phyloP scores from a whole-genome alignment of 2,329 filamentous ascomycete genomes.

The Cercospora zeina region DNA sequence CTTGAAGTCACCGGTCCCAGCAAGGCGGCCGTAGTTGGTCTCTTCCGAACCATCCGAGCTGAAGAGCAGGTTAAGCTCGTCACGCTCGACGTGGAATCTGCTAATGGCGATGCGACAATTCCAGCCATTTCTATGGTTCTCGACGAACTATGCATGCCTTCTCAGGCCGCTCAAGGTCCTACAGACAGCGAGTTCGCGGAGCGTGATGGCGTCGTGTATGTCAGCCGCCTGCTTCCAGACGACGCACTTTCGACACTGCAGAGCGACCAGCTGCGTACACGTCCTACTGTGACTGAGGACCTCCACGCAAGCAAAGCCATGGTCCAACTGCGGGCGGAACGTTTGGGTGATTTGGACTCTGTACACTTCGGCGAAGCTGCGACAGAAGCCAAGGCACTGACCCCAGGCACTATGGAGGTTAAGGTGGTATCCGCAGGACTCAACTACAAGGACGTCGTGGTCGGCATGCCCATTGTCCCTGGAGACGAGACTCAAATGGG shows the following conservation, averaged over 20 bases:
- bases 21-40: not conserved
- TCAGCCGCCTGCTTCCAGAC: not conserved
- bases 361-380: not conserved
- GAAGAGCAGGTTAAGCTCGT: not conserved
- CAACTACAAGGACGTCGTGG: constrained; percentile 26
- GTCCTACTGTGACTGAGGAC: not conserved
- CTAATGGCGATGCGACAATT: not conserved
- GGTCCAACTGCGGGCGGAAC: not conserved
- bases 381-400: not conserved
- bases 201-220: not conserved
- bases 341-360: not conserved
- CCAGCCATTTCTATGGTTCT: not conserved
- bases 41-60: not conserved
- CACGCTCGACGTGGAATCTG: not conserved
- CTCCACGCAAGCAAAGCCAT: not conserved
- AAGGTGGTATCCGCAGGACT: constrained; percentile 21
- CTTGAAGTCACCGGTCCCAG: not conserved
- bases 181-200: not conserved
- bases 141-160: not conserved
- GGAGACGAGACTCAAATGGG: constrained; percentile 36
- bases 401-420: not conserved
- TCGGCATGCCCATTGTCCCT: constrained; percentile 15
- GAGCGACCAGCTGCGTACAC: not conserved
- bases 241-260: not conserved
- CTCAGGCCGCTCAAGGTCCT: not conserved